Base-by-base conservation (phyloP, 2,329 filamentous ascomycete genomes). In the Clonostachys rosea region DNA sequence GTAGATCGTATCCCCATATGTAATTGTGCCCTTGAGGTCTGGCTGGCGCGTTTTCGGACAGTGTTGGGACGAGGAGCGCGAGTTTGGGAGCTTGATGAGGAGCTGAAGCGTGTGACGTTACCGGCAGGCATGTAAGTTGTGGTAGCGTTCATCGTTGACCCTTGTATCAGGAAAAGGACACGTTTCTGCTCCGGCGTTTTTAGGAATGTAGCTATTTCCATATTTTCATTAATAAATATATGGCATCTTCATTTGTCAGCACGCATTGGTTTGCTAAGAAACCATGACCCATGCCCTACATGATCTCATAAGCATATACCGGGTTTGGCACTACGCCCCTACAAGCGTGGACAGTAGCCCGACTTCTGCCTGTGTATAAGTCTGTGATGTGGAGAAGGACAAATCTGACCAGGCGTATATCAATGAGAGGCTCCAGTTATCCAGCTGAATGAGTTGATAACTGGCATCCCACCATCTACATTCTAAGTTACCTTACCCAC, bases 1-100 rank as follows among this genome's bases (percentile, higher is more conserved):
- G 40, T 66, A n/a, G 54, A 62, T 5, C 56, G 58, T 3, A 58
- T 66, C 10, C 53, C 57, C 6, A 39, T 68, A 2, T 68, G 65
- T 40, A 51, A 50, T 17, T 67, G 63, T 47, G 58, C 60, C 2
- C 45, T 44, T 0, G 50, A 52, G 11, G 54, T 56, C 1, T 62
- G 59, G 59, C 55, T 60, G 55, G 49, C 50, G 7, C 52, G 58
- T 2, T 61, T 58, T 2, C 50, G 52, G 8, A 50, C 51, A 1
- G 43, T 52, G 16, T 44, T 61, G 16, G 52, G 52, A 2, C 48
- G 49, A 34, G 57, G 55, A 3, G 49, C 16, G 3, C 49, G 52
- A 3, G 47, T 43, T 12, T 61, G 59, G 59, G 56, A 53, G 36
- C 36, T 39, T 18, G 17, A 18, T 18, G 7, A n/a, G 36, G 14